phyloP scores from a whole-genome alignment of 345 rosid genomes.

The Syzygium oleosum region DNA sequence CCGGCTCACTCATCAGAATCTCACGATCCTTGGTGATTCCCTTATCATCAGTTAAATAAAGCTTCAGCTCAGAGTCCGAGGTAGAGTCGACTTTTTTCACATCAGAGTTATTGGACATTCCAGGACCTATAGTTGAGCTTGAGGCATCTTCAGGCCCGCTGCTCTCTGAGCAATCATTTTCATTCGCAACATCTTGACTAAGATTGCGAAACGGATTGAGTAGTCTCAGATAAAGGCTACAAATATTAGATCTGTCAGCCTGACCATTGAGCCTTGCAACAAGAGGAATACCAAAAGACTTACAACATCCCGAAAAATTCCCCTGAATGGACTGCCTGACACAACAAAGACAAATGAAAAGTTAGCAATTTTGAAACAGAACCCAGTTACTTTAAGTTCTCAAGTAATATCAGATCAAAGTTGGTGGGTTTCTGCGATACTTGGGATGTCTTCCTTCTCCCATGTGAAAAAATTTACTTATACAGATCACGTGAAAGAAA shows the following conservation, averaged over 20 bases:
- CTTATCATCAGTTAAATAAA: conserved; percentile 62
- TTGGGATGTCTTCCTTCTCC: background rate
- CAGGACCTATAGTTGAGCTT: conserved; percentile 17
- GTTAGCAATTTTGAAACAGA: background rate
- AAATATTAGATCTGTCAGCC: conserved; percentile 52
- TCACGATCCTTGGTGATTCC: conserved; percentile 40
- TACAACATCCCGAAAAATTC: conserved; percentile 39
- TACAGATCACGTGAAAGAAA: background rate
- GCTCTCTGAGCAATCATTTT: conserved; percentile 15
- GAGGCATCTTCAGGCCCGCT: conserved; percentile 22
- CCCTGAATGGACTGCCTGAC: conserved; percentile 64
- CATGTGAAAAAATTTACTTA: background rate
- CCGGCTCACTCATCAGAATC: conserved; percentile 48
- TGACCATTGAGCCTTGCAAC: conserved; percentile 48
- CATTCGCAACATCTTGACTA: conserved; percentile 23
- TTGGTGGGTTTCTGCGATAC: background rate
- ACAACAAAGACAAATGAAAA: conserved; percentile 6
- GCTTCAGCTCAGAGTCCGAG: conserved; percentile 47
- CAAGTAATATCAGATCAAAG: background rate
- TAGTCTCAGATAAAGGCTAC: conserved; percentile 47
- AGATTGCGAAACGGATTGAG: conserved; percentile 50
- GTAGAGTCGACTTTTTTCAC: conserved; percentile 28
- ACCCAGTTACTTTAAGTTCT: background rate
- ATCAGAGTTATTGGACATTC: conserved; percentile 13
- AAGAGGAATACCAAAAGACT: conserved; percentile 81